Evolutionary conservation across 2,329 filamentous ascomycete species (phyloP).

Genomic region (Cercospora sojina): DNA sequence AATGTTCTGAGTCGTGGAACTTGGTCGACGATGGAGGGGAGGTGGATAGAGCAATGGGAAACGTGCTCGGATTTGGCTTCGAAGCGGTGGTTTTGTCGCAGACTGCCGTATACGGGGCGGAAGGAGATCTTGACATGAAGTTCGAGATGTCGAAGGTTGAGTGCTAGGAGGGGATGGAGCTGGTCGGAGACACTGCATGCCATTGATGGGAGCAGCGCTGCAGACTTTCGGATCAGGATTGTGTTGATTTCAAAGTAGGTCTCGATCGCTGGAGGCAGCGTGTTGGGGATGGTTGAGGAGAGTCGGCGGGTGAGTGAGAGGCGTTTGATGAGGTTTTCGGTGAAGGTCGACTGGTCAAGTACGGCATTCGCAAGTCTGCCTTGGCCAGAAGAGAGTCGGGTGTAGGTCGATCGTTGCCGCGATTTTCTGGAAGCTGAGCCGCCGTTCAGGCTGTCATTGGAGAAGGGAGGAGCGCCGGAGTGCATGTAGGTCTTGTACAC

Average conservation of each 20-base stretch:
- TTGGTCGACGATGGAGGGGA: slow-evolving; percentile 3
- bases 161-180: slow-evolving; percentile 11
- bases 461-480: neutral
- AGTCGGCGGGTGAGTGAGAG: slow-evolving; percentile 10
- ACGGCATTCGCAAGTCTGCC: neutral
- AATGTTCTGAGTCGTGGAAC: slow-evolving; percentile 9
- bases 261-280: slow-evolving; percentile 12
- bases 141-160: slow-evolving; percentile 13
- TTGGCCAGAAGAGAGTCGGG: neutral
- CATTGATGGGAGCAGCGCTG: slow-evolving; percentile 9
- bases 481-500: slow-evolving; percentile 49
- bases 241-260: slow-evolving; percentile 12
- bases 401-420: neutral
- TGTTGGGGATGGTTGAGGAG: slow-evolving; percentile 9
- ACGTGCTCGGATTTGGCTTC: slow-evolving; percentile 14
- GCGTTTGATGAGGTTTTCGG: slow-evolving; percentile 15
- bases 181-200: slow-evolving; percentile 6
- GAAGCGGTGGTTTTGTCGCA: slow-evolving; percentile 6
- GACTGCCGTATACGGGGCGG: slow-evolving; percentile 4
- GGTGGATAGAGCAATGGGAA: neutral
- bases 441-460: neutral
- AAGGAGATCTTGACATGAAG: slow-evolving; percentile 13
- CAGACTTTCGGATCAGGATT: slow-evolving; percentile 9
- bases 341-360: slow-evolving; percentile 15
- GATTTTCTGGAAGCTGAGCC: neutral